Base-by-base conservation (phyloP, 495 filamentous ascomycete genomes). In the Xylaria palmicola region DNA sequence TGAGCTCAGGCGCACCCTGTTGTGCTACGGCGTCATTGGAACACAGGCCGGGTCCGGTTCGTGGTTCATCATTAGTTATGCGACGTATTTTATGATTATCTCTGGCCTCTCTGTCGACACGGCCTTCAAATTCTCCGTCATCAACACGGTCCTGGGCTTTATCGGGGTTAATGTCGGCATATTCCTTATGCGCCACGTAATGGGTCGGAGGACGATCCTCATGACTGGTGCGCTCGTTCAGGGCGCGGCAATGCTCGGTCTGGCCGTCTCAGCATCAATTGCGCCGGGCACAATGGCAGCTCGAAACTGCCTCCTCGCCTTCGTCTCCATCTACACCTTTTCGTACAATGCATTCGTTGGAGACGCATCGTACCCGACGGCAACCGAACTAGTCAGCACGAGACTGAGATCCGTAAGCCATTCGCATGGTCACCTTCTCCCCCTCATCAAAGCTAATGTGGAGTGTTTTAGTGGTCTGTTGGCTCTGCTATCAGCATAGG, bases 401-500 rank as follows among this genome's bases (percentile, higher is more conserved):
- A 70, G 80, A n/a, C 62, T 83, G 40, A 65, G 82, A 19, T 78
- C 79, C 8, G n/a, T n/a, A n/a, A n/a, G n/a, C n/a, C n/a, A n/a
- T n/a, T n/a, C n/a, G n/a, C n/a, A n/a, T n/a, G n/a, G n/a, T n/a
- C n/a, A n/a, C n/a, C n/a, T n/a, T n/a, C n/a, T n/a, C n/a, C n/a
- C n/a, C n/a, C n/a, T n/a, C n/a, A n/a, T n/a, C n/a, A n/a, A n/a
- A n/a, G n/a, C n/a, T n/a, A n/a, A n/a, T n/a, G n/a, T n/a, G n/a
- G n/a, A n/a, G n/a, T n/a, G n/a, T n/a, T n/a, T n/a, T n/a, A n/a
- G n/a, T 80, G 77, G 72, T 83, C 78, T 0, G 75, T 83, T 4
- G 82, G 80, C 1, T 77, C 75, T 22, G 82, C 74, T 10, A 78
- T 77, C 4, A 76, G 77, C 15, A 47, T 83, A 26, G 77, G 77